Evolutionary conservation across 768 basidiomycete genomes (phyloP), one percentile per base, ranked within the genome.

Genomic region (Suillus tomentosus): DNA sequence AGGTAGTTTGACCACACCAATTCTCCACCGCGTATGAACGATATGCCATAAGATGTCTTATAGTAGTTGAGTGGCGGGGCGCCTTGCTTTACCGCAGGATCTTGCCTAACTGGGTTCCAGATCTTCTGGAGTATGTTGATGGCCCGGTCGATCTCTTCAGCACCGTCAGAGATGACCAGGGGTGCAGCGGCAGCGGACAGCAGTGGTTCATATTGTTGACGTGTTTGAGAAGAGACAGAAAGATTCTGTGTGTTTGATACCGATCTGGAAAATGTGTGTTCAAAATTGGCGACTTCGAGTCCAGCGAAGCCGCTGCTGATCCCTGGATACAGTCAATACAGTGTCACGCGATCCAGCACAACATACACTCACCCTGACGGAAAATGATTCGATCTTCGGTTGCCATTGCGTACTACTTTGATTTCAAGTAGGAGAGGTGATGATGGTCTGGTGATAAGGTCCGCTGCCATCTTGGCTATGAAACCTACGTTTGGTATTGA

Each of bases 381-480:
- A 58, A 58, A 60, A 73, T 67, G 43, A 62, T 43, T 66, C 68
- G 67, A 13, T 58, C 39, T 57, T 65, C 62, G 31, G 68, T 51
- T 40, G 66, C 69, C 70, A 74, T 71, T 62, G 65, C 60, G 64
- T 36, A 31, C 22, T 39, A 27, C 37, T 40, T 57, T 57, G 56
- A 40, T 57, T 40, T 40, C 56, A 40, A 57, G 56, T 10, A 42
- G 39, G 39, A 53, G 17, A 19, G 17, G 17, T n/a, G 53, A 36
- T 54, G 53, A n/a, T n/a, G 53, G 53, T 36, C 53, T 36, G 6
- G 1, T 11, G 53, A 54, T 36, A 54, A 54, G 53, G 53, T 10
- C 19, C 34, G 31, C 17, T 7, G 2, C 48, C 34, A 36, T 36
- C 34, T n/a, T 36, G 19, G 53, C 53, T 36, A n/a, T 2, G 53